Evolutionary conservation across 345 rosid genomes (phyloP).

Genomic region (Hibiscus mutabilis): DNA sequence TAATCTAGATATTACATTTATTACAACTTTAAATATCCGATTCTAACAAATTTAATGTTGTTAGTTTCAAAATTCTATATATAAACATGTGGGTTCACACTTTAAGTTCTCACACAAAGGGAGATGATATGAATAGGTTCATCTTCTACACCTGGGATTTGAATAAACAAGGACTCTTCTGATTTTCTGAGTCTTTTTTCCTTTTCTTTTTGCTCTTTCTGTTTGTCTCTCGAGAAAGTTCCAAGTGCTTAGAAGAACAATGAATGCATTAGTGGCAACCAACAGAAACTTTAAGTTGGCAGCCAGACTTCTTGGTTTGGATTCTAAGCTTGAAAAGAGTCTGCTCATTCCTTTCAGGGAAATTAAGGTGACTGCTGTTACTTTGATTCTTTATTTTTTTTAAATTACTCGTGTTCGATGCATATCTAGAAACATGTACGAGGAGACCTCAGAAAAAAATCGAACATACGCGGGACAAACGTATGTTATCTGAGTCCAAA

Average conservation of each 20-base stretch:
- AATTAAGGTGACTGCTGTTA: conserved; percentile 53
- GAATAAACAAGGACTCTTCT: background rate
- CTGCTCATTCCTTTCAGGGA: conserved; percentile 95
- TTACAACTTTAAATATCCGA: too few relatives aligned
- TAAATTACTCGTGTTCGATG: background rate
- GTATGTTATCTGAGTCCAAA: too few relatives aligned
- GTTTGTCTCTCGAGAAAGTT: conserved; percentile 8
- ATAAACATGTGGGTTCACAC: background rate
- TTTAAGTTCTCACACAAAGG: background rate
- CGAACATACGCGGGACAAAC: too few relatives aligned
- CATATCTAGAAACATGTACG: too few relatives aligned
- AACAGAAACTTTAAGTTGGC: conserved; percentile 94
- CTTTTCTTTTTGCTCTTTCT: background rate
- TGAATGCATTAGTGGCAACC: conserved; percentile 96
- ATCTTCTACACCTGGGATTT: conserved; percentile 8
- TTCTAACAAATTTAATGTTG: too few relatives aligned
- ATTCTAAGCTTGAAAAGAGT: conserved; percentile 93
- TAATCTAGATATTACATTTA: too few relatives aligned
- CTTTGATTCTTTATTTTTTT: background rate
- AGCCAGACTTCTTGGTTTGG: conserved; percentile 80
- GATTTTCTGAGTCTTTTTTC: background rate
- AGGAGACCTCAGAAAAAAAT: too few relatives aligned
- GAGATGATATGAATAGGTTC: conserved; percentile 13
- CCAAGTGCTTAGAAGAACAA: conserved; percentile 22
- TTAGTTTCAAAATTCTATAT: too few relatives aligned